Evolutionary conservation across 345 rosid species (phyloP), one percentile per base, ranked within the genome.

Genomic region (Angophora floribunda): DNA sequence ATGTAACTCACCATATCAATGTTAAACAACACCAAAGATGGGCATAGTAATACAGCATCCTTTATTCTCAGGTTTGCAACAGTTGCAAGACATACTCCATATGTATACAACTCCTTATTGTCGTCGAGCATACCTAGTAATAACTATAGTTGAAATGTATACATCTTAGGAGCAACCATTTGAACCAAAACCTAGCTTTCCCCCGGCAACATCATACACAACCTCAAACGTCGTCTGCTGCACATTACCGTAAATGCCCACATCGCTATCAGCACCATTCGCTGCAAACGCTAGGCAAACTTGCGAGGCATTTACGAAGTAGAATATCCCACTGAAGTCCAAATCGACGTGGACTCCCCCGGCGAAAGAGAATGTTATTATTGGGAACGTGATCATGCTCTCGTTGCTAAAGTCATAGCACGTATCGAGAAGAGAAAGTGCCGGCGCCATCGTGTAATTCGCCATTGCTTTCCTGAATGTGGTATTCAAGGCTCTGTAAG

Each of bases 321-420:
- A 19, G 13, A 59, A 24, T 7, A 85, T 89, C 13, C 91, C 90
- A 1, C 52, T 51, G 11, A 79, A 52, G 30, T 84, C 89, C 49
- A 91, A 26, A 13, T 89, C 85, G 32, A 92, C n/a, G 36, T 55
- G 24, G 15, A 59, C 89, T 5, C 36, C 88, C 9, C 90, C 88
- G 9, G 45, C 32, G 86, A 90, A 90, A 36, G 30, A 52, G 85
- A 91, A 17, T 3, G 44, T 32, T 30, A 86, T 86, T 32, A 44
- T 85, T 1, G 92, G 92, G 24, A 89, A 12, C 11, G 6, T 2
- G 5, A 85, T 22, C 1, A 84, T 61, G 3, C 30, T 61, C 30
- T 86, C 70, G 1, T 45, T 17, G 85, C 92, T 90, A 2, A 90
- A 32, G 63, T 90, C 88, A 49, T 89, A 91, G 70, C 92, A 92